These are phyloP conservation scores for Paecilomyces niveus DNA, from an alignment of 2,329 filamentous ascomycete species.

Conservation along the genomic window DNA sequence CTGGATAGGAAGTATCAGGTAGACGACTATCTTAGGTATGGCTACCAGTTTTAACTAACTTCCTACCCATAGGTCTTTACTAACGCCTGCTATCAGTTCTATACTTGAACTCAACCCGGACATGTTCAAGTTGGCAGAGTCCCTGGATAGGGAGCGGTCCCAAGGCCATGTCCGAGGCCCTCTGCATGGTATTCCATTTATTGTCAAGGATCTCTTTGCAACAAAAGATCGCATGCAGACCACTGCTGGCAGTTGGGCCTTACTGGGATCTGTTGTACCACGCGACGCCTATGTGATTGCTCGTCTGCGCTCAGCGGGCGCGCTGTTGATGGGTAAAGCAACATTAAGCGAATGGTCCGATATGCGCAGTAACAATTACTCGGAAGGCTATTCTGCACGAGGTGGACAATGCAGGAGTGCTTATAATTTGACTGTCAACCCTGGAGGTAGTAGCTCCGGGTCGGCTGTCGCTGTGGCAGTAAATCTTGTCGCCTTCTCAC, in stretches of 20 bases:
- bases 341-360: constrained; percentile 68
- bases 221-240: constrained; percentile 66
- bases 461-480: constrained; percentile 58
- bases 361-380: constrained; percentile 61
- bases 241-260: constrained; percentile 62
- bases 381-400: constrained; percentile 58
- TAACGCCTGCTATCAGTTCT: constrained; percentile 14
- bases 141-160: constrained; percentile 54
- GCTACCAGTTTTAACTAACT: constrained; percentile 2
- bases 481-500: constrained; percentile 55
- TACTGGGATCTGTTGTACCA: constrained; percentile 59
- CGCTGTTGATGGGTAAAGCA: constrained; percentile 64
- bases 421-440: constrained; percentile 62
- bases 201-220: constrained; percentile 64
- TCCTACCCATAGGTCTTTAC: neutral
- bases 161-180: constrained; percentile 53
- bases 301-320: constrained; percentile 57
- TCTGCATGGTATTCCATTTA: constrained; percentile 68
- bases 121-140: constrained; percentile 52
- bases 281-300: constrained; percentile 60
- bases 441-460: constrained; percentile 63
- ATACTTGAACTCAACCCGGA: constrained; percentile 65
- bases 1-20: constrained; percentile 55
- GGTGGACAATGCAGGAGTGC: constrained; percentile 59
- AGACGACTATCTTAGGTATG: constrained; percentile 57